Conservation (phyloP, 805 yeast species). For the Zygosaccharomyces pseudorouxii region DNA sequence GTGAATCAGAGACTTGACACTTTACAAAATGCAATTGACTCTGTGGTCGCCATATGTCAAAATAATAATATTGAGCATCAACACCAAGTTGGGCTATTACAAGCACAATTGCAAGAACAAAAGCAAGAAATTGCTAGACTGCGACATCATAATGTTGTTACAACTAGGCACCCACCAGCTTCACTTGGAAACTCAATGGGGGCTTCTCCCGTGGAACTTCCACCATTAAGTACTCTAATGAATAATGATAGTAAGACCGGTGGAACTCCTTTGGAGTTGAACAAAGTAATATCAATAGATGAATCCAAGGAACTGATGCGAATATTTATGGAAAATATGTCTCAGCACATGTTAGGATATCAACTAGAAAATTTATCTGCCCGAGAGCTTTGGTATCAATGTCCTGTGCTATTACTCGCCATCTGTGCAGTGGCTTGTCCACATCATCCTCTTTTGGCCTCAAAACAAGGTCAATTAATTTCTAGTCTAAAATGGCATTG, state of each 20-base stretch:
- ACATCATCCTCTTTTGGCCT: constrained; percentile 43
- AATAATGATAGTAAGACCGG: neutral
- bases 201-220: constrained; percentile 6
- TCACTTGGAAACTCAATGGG: neutral
- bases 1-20: constrained; percentile 38
- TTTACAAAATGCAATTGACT: constrained; percentile 39
- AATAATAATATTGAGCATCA: constrained; percentile 21
- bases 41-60: constrained; percentile 36
- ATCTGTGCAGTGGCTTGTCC: constrained; percentile 59
- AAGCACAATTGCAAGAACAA: constrained; percentile 12
- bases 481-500: constrained; percentile 34
- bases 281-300: constrained; percentile 31
- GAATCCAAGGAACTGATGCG: constrained; percentile 44
- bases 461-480: constrained; percentile 23
- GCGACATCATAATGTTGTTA: neutral
- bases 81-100: constrained; percentile 15
- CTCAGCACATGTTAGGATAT: constrained; percentile 65
- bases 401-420: constrained; percentile 56
- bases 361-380: constrained; percentile 48
- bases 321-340: constrained; percentile 50
- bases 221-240: constrained; percentile 1
- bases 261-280: constrained; percentile 19
- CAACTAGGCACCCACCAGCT: neutral
- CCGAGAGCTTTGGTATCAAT: constrained; percentile 47
- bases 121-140: constrained; percentile 1